A percentile compares a stretch with the other conserved stretches of the same genome.
These are phyloP conservation scores for Bruguiera parviflora DNA, from an alignment of 345 rosid species.

Conservation along the genomic window DNA sequence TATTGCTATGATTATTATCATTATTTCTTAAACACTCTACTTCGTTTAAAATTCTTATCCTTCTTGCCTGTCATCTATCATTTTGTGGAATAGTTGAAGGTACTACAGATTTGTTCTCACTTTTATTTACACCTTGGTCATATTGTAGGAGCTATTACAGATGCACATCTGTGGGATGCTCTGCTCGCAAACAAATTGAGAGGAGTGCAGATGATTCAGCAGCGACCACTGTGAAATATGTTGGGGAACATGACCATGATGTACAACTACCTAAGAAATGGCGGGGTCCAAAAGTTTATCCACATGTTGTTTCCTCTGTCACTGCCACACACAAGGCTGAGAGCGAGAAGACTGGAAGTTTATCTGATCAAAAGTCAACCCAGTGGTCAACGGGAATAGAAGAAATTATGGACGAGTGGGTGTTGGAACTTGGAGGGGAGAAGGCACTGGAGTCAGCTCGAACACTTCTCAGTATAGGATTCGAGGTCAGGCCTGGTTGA, in stretches of 20 bases:
- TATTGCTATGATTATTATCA: no score
- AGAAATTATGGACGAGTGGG: conserved; percentile 18
- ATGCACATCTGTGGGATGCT: conserved; percentile 29
- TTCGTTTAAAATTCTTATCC: no score
- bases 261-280: conserved; percentile 20
- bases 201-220: conserved; percentile 10
- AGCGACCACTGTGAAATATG: conserved; percentile 11
- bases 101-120: neutral
- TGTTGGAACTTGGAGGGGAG: conserved; percentile 29
- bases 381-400: conserved; percentile 1
- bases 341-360: conserved; percentile 1
- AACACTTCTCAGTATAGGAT: conserved; percentile 26
- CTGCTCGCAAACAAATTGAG: conserved; percentile 31
- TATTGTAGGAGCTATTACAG: conserved; percentile 30
- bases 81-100: neutral
- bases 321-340: neutral
- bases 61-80: neutral
- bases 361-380: neutral
- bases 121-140: neutral
- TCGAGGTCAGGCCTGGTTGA: conserved; percentile 5
- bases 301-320: neutral
- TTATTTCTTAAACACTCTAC: no score
- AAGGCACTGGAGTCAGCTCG: conserved; percentile 27
- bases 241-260: conserved; percentile 27
- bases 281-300: conserved; percentile 1